Conservation (phyloP, 1,284 basidiomycete species). For the Boletus sp. region DNA sequence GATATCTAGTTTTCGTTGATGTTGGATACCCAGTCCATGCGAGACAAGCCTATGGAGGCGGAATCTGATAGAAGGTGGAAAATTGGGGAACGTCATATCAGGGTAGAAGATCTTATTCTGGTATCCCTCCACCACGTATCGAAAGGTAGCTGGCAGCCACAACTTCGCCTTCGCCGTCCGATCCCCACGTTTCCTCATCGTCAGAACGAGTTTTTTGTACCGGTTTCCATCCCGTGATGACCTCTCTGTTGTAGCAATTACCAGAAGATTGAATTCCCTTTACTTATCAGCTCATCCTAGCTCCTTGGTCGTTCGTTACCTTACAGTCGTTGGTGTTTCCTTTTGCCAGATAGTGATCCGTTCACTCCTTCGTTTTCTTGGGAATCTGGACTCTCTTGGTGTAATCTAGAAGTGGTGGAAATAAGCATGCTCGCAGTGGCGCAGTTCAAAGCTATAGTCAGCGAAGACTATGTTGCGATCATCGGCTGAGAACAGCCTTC, state of each 20-base stretch:
- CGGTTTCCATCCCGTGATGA: neutral
- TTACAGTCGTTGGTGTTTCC: neutral
- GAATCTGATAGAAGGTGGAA: constrained; percentile 55
- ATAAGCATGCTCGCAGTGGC: neutral
- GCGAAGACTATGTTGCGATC: too few species aligned
- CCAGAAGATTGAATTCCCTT: neutral
- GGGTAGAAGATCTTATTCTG: constrained; percentile 59
- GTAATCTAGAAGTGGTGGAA: neutral
- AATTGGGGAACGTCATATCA: constrained; percentile 54
- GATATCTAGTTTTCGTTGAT: constrained; percentile 4
- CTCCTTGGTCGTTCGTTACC: neutral
- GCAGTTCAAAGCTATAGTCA: too few species aligned
- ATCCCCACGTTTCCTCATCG: neutral
- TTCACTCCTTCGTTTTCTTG: neutral
- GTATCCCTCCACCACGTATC: constrained; percentile 77
- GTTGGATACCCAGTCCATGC: constrained; percentile 43
- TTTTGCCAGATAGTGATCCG: neutral
- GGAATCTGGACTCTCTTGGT: neutral
- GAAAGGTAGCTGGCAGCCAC: constrained; percentile 75
- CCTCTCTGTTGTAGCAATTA: neutral
- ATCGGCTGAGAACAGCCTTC: too few species aligned
- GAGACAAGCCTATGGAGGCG: constrained; percentile 50
- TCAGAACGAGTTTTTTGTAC: constrained; percentile 2
- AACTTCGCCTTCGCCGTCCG: constrained; percentile 49
- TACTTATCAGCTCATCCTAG: neutral